Conservation (phyloP, 495 filamentous ascomycete species). For the Neurospora cerealis region DNA sequence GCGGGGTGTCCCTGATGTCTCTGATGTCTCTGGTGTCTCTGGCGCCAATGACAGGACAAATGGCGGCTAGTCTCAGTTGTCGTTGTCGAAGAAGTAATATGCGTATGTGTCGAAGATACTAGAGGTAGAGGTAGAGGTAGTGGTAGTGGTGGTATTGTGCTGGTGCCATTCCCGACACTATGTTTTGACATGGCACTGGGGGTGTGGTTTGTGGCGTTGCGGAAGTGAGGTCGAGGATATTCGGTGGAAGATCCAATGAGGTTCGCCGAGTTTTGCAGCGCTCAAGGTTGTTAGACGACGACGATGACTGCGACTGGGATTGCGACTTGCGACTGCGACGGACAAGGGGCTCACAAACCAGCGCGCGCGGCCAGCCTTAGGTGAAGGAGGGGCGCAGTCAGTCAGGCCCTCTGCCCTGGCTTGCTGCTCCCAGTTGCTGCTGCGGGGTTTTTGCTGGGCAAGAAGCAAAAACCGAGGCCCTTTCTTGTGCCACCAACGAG, state of each 20-base stretch:
- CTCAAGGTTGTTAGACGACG: not conserved
- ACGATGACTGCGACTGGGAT: not conserved
- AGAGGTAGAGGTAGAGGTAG: not conserved
- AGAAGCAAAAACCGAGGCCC: not conserved
- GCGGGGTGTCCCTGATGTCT: not conserved
- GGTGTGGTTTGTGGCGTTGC: not conserved
- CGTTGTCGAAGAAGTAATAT: not conserved
- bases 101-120: not conserved
- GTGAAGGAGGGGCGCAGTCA: not conserved
- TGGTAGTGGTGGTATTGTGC: not conserved
- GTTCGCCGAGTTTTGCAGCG: not conserved
- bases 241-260: not conserved
- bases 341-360: not conserved
- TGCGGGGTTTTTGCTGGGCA: constrained; percentile 6
- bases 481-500: not conserved
- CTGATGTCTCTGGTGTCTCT: not conserved
- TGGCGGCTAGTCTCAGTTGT: not conserved
- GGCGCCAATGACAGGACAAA: not conserved
- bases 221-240: not conserved
- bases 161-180: not conserved
- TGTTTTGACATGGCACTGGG: not conserved
- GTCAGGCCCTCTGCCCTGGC: not conserved
- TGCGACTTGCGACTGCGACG: not conserved
- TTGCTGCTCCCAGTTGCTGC: not conserved
- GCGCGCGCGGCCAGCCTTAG: not conserved